A percentile compares a stretch with the other conserved stretches of the same genome.
Conservation (phyloP, 495 filamentous ascomycete species). For the Aeminium ludgeri region DNA sequence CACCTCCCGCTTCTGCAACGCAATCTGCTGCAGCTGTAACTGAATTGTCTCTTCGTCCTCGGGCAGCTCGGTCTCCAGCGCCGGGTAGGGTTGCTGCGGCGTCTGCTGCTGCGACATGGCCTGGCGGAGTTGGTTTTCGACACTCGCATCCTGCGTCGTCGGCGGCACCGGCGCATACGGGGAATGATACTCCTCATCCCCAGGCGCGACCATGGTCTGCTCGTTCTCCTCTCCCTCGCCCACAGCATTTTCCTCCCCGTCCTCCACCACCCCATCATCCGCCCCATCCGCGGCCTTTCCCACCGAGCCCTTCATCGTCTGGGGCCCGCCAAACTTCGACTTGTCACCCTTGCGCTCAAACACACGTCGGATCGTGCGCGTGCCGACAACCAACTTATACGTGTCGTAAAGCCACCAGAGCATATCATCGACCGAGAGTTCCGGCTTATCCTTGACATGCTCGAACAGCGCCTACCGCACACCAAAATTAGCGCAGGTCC, state of each 20-base stretch:
- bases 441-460: conserved; percentile 9
- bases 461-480: conserved; percentile 8
- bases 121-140: conserved; percentile 12
- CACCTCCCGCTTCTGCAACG: conserved; percentile 13
- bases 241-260: not conserved
- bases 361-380: conserved; percentile 11
- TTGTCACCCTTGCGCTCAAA: conserved; percentile 15
- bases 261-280: conserved; percentile 7
- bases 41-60: conserved; percentile 15
- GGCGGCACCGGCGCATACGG: conserved; percentile 10
- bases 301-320: no score
- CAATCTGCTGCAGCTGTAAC: conserved; percentile 14
- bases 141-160: not conserved
- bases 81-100: conserved; percentile 5
- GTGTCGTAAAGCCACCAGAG: conserved; percentile 16
- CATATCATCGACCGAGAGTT: conserved; percentile 14
- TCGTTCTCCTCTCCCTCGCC: not conserved
- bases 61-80: conserved; percentile 4
- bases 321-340: not conserved
- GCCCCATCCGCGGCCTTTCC: conserved; percentile 1
- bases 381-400: conserved; percentile 15
- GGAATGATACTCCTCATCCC: conserved; percentile 7
- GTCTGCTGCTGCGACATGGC: conserved; percentile 10
- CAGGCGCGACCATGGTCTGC: not conserved
- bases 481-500: not conserved